Evolutionary conservation across 768 basidiomycete species (phyloP).

Genomic region (Agaricus sinodeliciosus): DNA sequence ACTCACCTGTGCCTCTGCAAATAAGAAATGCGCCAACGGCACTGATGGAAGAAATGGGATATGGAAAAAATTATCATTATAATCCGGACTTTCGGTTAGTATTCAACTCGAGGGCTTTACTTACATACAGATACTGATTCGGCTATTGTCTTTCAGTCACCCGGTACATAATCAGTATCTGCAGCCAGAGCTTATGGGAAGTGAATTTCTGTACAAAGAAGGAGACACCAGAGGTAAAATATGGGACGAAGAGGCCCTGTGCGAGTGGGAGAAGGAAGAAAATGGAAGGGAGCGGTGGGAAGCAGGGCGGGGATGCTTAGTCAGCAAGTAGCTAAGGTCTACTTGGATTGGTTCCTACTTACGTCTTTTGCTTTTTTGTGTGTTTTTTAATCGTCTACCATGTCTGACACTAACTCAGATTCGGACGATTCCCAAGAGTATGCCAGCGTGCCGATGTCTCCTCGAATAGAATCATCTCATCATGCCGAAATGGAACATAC

Average conservation of each 20-base stretch:
- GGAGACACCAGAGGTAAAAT: slow-evolving; percentile 37
- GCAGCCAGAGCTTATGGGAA: slow-evolving; percentile 38
- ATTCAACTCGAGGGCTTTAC: background rate
- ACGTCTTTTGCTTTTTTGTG: background rate
- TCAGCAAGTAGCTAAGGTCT: background rate
- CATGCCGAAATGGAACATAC: background rate
- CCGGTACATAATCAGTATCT: slow-evolving; percentile 62
- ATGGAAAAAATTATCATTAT: slow-evolving; percentile 57
- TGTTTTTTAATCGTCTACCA: background rate
- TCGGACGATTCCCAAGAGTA: slow-evolving; percentile 7
- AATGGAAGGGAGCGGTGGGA: slow-evolving; percentile 12
- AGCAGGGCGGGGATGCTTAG: slow-evolving; percentile 9
- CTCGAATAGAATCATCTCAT: background rate
- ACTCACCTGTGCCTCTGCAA: slow-evolving; percentile 59
- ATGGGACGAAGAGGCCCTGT: slow-evolving; percentile 57
- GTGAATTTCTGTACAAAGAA: slow-evolving; percentile 37
- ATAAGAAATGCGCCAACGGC: slow-evolving; percentile 75
- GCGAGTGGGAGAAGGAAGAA: slow-evolving; percentile 44
- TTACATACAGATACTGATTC: background rate
- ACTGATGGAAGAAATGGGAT: slow-evolving; percentile 65
- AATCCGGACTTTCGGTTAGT: slow-evolving; percentile 52
- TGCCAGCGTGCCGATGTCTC: slow-evolving; percentile 3
- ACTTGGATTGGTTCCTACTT: no score
- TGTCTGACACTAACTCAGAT: slow-evolving; percentile 5
- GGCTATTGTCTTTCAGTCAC: slow-evolving; percentile 32